Percentiles rank a stretch among this genome's conserved stretches.
phyloP scores from a whole-genome alignment of 2,329 filamentous ascomycete genomes.

The Scleromitrula shiraiana region DNA sequence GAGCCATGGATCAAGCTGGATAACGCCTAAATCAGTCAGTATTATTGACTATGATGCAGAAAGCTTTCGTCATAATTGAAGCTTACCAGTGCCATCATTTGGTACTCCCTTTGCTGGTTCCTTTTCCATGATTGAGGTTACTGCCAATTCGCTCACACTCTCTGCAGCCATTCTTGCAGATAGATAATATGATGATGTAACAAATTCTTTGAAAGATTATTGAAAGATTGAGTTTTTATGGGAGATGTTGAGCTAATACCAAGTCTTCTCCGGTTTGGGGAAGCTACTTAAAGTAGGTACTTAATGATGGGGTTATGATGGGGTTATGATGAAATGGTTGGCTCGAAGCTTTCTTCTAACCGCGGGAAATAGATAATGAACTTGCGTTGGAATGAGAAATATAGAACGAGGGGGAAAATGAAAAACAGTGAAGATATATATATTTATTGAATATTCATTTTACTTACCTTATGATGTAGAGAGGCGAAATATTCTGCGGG shows the following conservation, averaged over 20 bases:
- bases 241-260: constrained; percentile 1
- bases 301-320: constrained; percentile 6
- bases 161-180: constrained; percentile 25
- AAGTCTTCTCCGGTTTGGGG: background rate
- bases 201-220: background rate
- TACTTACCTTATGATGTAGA: background rate
- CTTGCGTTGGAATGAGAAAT: background rate
- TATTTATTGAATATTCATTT: background rate
- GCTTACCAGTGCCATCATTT: constrained; percentile 64
- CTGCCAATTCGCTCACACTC: constrained; percentile 21
- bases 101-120: constrained; percentile 44
- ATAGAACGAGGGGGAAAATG: background rate
- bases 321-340: constrained; percentile 3
- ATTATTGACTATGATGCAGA: too few species aligned
- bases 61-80: background rate
- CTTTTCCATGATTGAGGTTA: constrained; percentile 23
- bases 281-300: too few species aligned
- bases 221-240: background rate
- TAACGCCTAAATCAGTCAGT: constrained; percentile 54
- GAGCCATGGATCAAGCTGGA: constrained; percentile 83
- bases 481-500: background rate
- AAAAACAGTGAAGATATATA: background rate
- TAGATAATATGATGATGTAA: constrained; percentile 3
- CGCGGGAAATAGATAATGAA: constrained; percentile 1
- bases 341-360: constrained; percentile 2